Base-by-base conservation (phyloP, 345 rosid genomes). In the Salix suchowensis region DNA sequence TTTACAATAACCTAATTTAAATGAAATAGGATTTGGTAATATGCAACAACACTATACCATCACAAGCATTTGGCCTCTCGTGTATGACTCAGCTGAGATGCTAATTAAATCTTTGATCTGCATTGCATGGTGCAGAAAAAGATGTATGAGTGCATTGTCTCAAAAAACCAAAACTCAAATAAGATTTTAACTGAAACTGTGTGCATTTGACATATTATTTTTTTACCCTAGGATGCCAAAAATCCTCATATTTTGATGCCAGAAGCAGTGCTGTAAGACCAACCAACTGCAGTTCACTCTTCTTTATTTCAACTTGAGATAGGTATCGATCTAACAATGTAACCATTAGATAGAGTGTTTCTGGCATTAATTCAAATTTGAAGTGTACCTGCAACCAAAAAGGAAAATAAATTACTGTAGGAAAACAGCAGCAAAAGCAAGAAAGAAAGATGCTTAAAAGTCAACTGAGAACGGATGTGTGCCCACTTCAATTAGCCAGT, bases 161-260 rank as follows among this genome's bases (percentile, higher is more conserved):
- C 32, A 67, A 66, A 6, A 48, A 52, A 65, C 52, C 76, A 65
- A n/a, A 58, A 32, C n/a, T 18, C 68, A n/a, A 44, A 37, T 61
- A 34, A 10, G 4, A 48, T 16, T 24, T 55, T 30, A 23, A 67
- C 34, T 19, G 54, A 73, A 24, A 75, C 46, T n/a, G 28, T 12
- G 60, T 15, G 23, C 42, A 74, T 3, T 61, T 37, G 28, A 32
- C 28, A 44, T 36, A 48, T 64, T 65, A 28, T 44, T 5, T 76
- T 18, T 74, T 70, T 89, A 91, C 99, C 91, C 89, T 89, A 15
- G 99, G 99, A 86, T 93, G 98, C 99, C 99, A 90, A 71, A 87
- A 96, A 81, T 96, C 99, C 79, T 96, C 99, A 68, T 93, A 95
- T 77, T 96, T 96, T 44, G 98, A 96, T 81, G 99, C 97, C 74